phyloP scores from a whole-genome alignment of 192 early-diverging fungal species.

The Phycomyces blakesleeanus region DNA sequence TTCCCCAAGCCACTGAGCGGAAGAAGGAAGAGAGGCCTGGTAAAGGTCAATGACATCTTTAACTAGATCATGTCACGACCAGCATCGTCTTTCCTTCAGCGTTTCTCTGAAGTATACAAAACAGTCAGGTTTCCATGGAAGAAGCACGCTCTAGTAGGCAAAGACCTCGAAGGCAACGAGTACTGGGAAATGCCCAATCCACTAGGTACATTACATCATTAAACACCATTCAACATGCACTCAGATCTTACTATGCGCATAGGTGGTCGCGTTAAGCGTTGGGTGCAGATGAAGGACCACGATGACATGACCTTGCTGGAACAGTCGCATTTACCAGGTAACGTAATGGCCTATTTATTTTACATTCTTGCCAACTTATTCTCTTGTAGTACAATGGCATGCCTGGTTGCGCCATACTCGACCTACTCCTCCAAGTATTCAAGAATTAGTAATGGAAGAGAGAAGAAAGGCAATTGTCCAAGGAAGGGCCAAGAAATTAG shows the following conservation, averaged over 20 bases:
- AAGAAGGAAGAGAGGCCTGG: background rate
- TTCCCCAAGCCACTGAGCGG: background rate
- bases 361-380: background rate
- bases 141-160: constrained; percentile 32
- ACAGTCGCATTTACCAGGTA: constrained; percentile 34
- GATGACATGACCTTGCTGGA: constrained; percentile 19
- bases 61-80: constrained; percentile 1
- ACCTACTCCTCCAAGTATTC: constrained; percentile 13
- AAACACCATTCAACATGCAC: background rate
- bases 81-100: constrained; percentile 6
- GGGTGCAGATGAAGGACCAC: constrained; percentile 32
- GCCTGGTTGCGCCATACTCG: constrained; percentile 36
- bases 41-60: background rate
- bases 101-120: constrained; percentile 23
- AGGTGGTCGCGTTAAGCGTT: constrained; percentile 31
- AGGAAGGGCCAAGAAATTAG: constrained; percentile 28
- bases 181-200: constrained; percentile 36
- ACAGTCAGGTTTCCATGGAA: constrained; percentile 30
- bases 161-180: constrained; percentile 32
- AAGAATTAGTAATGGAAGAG: constrained; percentile 22
- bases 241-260: background rate
- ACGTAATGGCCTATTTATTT: background rate
- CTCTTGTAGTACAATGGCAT: constrained; percentile 34
- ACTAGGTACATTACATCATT: constrained; percentile 11
- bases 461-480: constrained; percentile 21